A percentile compares a stretch with the other conserved stretches of the same genome.
Evolutionary conservation across 2,329 filamentous ascomycete species (phyloP).

Genomic region (Alternaria sp.): DNA sequence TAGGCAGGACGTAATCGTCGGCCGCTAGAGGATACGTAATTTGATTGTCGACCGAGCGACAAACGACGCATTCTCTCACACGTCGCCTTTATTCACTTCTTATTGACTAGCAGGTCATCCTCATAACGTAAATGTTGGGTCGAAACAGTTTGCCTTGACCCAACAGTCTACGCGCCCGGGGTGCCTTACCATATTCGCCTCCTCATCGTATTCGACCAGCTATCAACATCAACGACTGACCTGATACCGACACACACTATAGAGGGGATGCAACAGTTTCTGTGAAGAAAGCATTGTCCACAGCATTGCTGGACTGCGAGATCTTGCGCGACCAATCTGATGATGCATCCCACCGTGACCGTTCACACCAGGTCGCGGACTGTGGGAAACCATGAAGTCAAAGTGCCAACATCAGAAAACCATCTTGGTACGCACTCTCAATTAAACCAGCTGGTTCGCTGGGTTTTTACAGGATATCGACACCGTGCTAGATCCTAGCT

Average conservation of each 20-base stretch:
- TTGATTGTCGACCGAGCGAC: not conserved
- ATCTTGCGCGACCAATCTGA: not conserved
- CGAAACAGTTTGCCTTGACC: not conserved
- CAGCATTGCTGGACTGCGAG: not conserved
- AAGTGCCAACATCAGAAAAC: not conserved
- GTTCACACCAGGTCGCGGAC: not conserved
- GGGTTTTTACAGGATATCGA: not conserved
- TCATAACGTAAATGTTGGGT: not conserved
- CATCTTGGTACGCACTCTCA: not conserved
- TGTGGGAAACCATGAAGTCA: not conserved
- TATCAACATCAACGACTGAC: not conserved
- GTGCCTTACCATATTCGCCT: not conserved
- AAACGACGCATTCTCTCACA: not conserved
- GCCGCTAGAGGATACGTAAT: slow-evolving; percentile 11
- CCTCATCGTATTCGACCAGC: not conserved
- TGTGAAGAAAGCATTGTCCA: not conserved
- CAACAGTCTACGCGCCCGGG: not conserved
- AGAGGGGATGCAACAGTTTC: not conserved
- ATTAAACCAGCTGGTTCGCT: not conserved
- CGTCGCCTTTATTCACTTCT: not conserved
- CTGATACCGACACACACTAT: not conserved
- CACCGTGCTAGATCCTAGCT: not conserved
- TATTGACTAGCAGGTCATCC: not conserved
- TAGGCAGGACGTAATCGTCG: slow-evolving; percentile 10
- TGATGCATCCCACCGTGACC: not conserved